These are phyloP conservation scores for Entomophthora muscae DNA, from an alignment of 371 early-diverging fungal genomes.

Conservation along the genomic window DNA sequence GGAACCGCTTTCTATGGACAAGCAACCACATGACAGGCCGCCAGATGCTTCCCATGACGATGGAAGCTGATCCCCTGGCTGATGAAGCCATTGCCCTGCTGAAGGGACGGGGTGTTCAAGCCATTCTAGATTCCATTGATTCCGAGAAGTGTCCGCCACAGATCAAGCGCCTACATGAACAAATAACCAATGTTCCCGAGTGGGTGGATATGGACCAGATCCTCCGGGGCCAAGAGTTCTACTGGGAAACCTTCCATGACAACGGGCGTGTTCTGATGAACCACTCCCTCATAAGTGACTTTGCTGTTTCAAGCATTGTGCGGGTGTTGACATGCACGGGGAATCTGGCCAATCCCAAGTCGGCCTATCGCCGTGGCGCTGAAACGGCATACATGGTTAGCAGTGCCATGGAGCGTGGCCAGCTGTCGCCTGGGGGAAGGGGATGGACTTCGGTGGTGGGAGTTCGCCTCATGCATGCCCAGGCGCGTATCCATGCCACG, in stretches of 20 bases:
- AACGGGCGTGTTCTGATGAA: background rate
- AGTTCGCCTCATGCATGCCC: slow-evolving; percentile 5
- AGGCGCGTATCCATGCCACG: background rate
- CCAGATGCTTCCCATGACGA: background rate
- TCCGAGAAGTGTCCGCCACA: background rate
- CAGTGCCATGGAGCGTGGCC: background rate
- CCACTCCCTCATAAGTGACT: background rate
- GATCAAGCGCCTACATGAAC: background rate
- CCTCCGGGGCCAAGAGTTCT: background rate
- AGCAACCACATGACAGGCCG: background rate
- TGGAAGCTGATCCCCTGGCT: background rate
- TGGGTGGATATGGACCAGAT: slow-evolving; percentile 6
- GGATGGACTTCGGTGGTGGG: slow-evolving; percentile 1
- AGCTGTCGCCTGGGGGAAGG: background rate
- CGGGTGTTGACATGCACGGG: background rate
- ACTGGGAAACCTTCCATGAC: background rate
- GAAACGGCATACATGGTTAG: slow-evolving; percentile 1
- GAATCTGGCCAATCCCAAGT: background rate
- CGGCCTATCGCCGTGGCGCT: background rate
- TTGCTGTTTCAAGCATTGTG: background rate
- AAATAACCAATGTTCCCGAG: background rate
- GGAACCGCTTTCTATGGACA: background rate
- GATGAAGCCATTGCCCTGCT: background rate
- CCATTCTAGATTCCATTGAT: background rate
- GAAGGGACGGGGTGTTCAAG: background rate